Percentiles rank a stretch among this genome's conserved stretches.
Conservation (phyloP, 2,329 filamentous ascomycete genomes). For the Ophiostoma sp. region DNA sequence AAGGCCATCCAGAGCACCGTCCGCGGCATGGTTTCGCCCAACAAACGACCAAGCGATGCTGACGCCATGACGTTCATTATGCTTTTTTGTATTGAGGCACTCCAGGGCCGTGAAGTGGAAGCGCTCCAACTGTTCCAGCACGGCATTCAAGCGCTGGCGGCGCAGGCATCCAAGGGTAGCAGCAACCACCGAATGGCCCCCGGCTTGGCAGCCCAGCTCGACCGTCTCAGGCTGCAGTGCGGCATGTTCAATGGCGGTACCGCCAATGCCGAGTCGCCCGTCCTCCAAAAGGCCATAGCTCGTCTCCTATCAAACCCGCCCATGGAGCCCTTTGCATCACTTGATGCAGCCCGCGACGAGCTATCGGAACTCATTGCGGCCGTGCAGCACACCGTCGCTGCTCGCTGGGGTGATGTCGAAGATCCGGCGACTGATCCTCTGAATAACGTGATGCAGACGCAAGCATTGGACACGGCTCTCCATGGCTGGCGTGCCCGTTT, state of each 20-base stretch:
- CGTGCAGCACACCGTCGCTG: not conserved
- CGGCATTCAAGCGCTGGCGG: not conserved
- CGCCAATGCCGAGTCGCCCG: not conserved
- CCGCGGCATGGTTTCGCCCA: not conserved
- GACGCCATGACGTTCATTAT: slow-evolving; percentile 5
- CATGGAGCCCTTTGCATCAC: not conserved
- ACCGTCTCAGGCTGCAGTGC: slow-evolving; percentile 1
- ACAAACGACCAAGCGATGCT: not conserved
- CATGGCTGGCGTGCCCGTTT: not conserved
- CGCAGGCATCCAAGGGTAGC: not conserved
- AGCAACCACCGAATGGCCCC: not conserved
- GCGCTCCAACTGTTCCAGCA: slow-evolving; percentile 11
- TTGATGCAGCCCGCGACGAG: slow-evolving; percentile 10
- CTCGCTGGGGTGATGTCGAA: not conserved
- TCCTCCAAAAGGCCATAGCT: not conserved
- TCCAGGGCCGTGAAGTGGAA: slow-evolving; percentile 15
- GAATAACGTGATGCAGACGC: not conserved
- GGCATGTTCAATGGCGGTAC: slow-evolving; percentile 2
- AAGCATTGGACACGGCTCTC: not conserved
- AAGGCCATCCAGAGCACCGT: slow-evolving; percentile 14
- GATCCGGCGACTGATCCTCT: not conserved
- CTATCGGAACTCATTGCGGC: not conserved
- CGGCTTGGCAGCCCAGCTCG: not conserved
- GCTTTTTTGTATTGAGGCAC: slow-evolving; percentile 21
- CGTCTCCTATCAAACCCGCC: not conserved